Base-by-base conservation (phyloP, 495 filamentous ascomycete genomes). In the Pseudotulostoma volvatum region DNA sequence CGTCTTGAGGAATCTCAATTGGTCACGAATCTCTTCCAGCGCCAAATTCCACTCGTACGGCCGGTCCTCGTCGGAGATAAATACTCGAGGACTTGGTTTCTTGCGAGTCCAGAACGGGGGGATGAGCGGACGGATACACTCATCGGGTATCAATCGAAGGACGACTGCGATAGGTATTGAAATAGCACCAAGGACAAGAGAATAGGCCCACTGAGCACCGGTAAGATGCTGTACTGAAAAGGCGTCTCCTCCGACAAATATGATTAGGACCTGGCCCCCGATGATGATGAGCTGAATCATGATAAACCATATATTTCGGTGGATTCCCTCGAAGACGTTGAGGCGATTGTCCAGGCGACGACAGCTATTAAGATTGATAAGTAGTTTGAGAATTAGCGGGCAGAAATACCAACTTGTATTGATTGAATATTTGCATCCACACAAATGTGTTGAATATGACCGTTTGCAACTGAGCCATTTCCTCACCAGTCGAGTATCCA, bases 371-470 rank as follows among this genome's bases (percentile, higher is more conserved):
- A 18, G 36, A 3, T 19, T 44, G 34, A 42, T 41, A 40, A 39
- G n/a, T 36, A 31, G 7, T 18, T 7, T 19, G 31, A 36, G 37
- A 9, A 38, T 15, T 31, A 15, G 16, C 14, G 32, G 11, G 21
- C 18, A 18, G 36, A n/a, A 9, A 38, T 31, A 48, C 50, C 43
- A 60, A 68, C 56, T 86, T 86, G 60, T 81, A 76, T 50, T 84
- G 68, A 51, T 93, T 93, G 70, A 92, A 92, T 46, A 92, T 85
- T 46, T 92, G 84, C 81, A 93, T 87, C 77, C 84, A 93, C 28
- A 90, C 81, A 47, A 88, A 93, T 1, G 81, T 84, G 61, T 92
- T 93, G 67, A 93, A 92, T 17, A 93, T 72, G 30, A 88, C 61
- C 1, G 83, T 84, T 41, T 72, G 55, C 34, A 85, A 56, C 16